Base-by-base conservation (phyloP, 2,329 filamentous ascomycete genomes). In the Verticillium alfalfae region DNA sequence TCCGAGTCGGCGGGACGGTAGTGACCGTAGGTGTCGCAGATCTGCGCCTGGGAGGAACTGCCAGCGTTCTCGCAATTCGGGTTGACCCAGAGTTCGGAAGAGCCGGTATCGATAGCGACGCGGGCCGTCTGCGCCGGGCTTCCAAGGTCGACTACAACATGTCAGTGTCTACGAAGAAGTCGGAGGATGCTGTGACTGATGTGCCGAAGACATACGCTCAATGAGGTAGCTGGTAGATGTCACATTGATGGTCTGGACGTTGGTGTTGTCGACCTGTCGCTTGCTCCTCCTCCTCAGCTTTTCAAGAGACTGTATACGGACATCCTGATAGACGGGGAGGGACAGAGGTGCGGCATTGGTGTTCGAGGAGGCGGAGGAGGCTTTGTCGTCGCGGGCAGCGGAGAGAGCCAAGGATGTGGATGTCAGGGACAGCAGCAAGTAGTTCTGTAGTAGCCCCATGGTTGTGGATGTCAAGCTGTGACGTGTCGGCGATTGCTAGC, bases 81-180 rank as follows among this genome's bases (percentile, higher is more conserved):
- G 63, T 84, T 82, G 54, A 84, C 79, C 82, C 82, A 85, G 8
- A 84, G 76, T 68, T 84, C 81, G 64, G 79, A 79, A 5, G 82
- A 84, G 16, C 82, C 82, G 0, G 80, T 83, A 63, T 83, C 80
- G 60, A 83, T 73, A 41, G 82, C 74, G 39, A 83, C 78, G 12
- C 78, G 76, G 39, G 82, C 70, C 12, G 67, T 71, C 64, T 83
- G 80, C 1, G 71, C 68, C 5, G 77, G 74, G 1, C 71, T 75
- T 34, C 80, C 80, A 55, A 66, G 59, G 18, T 54, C 34, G 15
- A 66, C 64, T 52, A 18, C 45, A 52, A 12, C 45, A 18, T 3
- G 45, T 52, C 45, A 52, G 45, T 18, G 4, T 52, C 45, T 66
- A 31, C 22, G 18, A 34, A 59, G 12, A 18, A 38, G n/a, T 12